A percentile compares a stretch with the other conserved stretches of the same genome.
phyloP scores from a whole-genome alignment of 2,329 filamentous ascomycete genomes.

The Hymenoscyphus infarciens region DNA sequence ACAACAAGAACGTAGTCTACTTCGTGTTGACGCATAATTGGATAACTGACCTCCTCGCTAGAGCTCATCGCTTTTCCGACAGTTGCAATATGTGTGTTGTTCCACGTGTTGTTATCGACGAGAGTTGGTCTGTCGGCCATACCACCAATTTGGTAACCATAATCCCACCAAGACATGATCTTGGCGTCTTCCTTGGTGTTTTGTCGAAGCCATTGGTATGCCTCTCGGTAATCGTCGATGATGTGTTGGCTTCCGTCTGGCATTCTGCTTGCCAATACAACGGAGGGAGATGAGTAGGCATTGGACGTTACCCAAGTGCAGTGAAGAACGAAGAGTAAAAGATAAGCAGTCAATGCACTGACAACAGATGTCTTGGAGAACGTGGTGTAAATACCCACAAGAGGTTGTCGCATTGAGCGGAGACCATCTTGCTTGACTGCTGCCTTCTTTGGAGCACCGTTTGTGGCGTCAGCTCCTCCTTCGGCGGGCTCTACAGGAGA shows the following conservation, averaged over 20 bases:
- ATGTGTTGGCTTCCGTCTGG: slow-evolving; percentile 97
- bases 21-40: slow-evolving; percentile 96
- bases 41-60: slow-evolving; percentile 94
- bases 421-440: slow-evolving; percentile 55
- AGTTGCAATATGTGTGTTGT: slow-evolving; percentile 99
- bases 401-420: slow-evolving; percentile 66
- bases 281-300: slow-evolving; percentile 96
- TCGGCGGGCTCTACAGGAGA: slow-evolving; percentile 54
- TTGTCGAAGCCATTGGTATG: slow-evolving; percentile 98
- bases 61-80: slow-evolving; percentile 99
- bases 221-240: slow-evolving; percentile 98
- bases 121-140: slow-evolving; percentile 97
- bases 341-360: slow-evolving; percentile 68
- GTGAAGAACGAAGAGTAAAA: slow-evolving; percentile 91
- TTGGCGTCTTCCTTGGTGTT: slow-evolving; percentile 94
- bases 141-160: slow-evolving; percentile 98
- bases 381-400: slow-evolving; percentile 78
- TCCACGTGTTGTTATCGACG: slow-evolving; percentile 99
- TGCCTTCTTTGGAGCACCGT: slow-evolving; percentile 48
- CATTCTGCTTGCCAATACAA: slow-evolving; percentile 87
- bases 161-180: slow-evolving; percentile 99
- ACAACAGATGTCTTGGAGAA: slow-evolving; percentile 79
- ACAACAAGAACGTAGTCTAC: slow-evolving; percentile 98
- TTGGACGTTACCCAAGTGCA: slow-evolving; percentile 99
- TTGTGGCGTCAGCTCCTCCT: slow-evolving; percentile 40